These are phyloP conservation scores for Fusarium coicis DNA, from an alignment of 2,329 filamentous ascomycete species.

Conservation along the genomic window DNA sequence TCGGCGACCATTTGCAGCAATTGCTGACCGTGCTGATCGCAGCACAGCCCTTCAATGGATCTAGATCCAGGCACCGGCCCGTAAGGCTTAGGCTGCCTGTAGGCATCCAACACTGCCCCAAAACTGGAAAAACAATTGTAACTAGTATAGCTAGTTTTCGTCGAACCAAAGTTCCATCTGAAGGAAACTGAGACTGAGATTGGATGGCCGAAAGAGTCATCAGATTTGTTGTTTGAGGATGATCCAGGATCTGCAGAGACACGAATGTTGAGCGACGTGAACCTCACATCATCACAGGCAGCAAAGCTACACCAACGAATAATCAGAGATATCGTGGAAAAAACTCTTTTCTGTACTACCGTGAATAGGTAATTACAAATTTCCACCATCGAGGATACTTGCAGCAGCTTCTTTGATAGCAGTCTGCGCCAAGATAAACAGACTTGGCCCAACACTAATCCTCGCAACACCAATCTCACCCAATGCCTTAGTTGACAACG, in stretches of 20 bases:
- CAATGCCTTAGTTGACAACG: slow-evolving; percentile 57
- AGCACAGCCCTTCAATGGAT: slow-evolving; percentile 17
- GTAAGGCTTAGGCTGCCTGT: slow-evolving; percentile 10
- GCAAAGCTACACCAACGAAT: background rate
- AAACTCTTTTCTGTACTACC: background rate
- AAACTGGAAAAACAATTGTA: background rate
- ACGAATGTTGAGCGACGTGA: background rate
- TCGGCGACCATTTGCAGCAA: slow-evolving; percentile 2
- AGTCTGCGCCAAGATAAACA: slow-evolving; percentile 56
- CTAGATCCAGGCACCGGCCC: slow-evolving; percentile 18
- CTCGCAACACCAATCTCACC: slow-evolving; percentile 63
- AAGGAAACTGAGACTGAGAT: background rate
- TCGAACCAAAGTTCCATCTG: background rate
- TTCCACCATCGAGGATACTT: slow-evolving; percentile 46
- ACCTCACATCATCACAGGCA: background rate
- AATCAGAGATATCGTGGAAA: background rate
- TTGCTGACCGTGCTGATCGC: background rate
- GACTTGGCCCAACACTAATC: slow-evolving; percentile 63
- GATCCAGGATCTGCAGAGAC: background rate
- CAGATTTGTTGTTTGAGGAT: background rate
- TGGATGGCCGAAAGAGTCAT: slow-evolving; percentile 2
- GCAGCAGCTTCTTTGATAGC: slow-evolving; percentile 50
- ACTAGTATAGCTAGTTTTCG: background rate
- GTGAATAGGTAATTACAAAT: slow-evolving; percentile 12
- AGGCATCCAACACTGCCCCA: slow-evolving; percentile 1